A percentile compares a stretch with the other conserved stretches of the same genome.
Evolutionary conservation across 345 rosid species (phyloP).

Genomic region (Carallia brachiata): DNA sequence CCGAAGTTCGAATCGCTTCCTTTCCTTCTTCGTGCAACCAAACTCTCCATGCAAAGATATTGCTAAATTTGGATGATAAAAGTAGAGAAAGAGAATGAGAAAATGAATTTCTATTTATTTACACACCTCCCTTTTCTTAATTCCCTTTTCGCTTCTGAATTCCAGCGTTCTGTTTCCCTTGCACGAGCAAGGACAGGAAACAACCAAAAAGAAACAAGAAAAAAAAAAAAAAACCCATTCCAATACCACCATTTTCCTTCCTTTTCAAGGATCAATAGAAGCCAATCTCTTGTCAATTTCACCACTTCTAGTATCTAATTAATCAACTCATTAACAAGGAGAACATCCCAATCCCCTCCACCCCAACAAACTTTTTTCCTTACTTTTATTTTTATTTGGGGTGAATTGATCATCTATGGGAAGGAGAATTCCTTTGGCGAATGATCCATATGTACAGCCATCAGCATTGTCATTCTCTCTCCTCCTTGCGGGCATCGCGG

Average conservation of each 20-base stretch:
- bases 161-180: slow-evolving; percentile 21
- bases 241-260: neutral
- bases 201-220: too few species aligned
- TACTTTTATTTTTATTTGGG: neutral
- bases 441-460: neutral
- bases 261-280: neutral
- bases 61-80: too few species aligned
- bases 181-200: neutral
- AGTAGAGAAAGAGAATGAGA: too few species aligned
- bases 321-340: neutral
- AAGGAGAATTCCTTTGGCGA: slow-evolving; percentile 31
- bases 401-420: slow-evolving; percentile 27
- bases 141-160: slow-evolving; percentile 20
- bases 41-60: too few species aligned
- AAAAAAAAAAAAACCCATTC: neutral
- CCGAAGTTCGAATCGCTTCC: too few species aligned
- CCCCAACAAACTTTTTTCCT: neutral
- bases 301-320: neutral
- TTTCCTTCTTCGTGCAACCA: too few species aligned
- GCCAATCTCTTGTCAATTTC: neutral
- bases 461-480: slow-evolving; percentile 17
- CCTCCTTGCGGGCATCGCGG: slow-evolving; percentile 28
- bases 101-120: neutral
- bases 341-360: neutral
- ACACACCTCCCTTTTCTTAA: slow-evolving; percentile 20